These are phyloP conservation scores for Claviceps humidiphila DNA, from an alignment of 2,329 filamentous ascomycete species.

Conservation along the genomic window DNA sequence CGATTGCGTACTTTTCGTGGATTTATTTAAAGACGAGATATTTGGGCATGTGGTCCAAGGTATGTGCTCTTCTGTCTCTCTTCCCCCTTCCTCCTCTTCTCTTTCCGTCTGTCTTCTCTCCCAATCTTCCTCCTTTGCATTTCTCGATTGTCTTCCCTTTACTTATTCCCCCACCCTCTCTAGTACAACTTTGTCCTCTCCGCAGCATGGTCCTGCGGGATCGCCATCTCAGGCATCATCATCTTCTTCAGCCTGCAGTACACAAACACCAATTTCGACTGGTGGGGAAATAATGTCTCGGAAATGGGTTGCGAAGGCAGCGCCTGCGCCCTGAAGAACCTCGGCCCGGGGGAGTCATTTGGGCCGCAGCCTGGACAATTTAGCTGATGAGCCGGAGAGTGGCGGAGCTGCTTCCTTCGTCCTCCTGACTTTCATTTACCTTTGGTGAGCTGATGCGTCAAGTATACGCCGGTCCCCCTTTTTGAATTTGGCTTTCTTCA, in stretches of 20 bases:
- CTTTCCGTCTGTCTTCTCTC: neutral
- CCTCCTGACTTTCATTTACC: neutral
- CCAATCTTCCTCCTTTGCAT: neutral
- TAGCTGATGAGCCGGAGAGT: conserved; percentile 9
- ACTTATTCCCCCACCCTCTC: no score
- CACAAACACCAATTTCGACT: conserved; percentile 27
- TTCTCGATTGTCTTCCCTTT: neutral
- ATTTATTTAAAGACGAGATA: conserved; percentile 36
- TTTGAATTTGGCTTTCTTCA: no score
- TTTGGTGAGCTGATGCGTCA: no score
- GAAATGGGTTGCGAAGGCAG: conserved; percentile 28
- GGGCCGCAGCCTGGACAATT: conserved; percentile 28
- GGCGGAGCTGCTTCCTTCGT: neutral
- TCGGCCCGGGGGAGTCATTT: conserved; percentile 24
- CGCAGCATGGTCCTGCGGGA: conserved; percentile 34
- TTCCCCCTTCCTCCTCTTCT: no score
- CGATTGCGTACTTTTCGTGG: conserved; percentile 38
- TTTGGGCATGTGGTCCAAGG: conserved; percentile 38
- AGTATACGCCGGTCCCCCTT: no score
- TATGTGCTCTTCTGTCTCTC: conserved; percentile 10
- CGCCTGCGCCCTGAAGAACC: conserved; percentile 23
- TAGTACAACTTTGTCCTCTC: conserved; percentile 42
- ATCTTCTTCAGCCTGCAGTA: conserved; percentile 41
- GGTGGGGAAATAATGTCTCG: conserved; percentile 35
- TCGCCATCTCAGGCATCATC: conserved; percentile 37